Base-by-base conservation (phyloP, 208 protist genomes). In the Leishmania major region DNA sequence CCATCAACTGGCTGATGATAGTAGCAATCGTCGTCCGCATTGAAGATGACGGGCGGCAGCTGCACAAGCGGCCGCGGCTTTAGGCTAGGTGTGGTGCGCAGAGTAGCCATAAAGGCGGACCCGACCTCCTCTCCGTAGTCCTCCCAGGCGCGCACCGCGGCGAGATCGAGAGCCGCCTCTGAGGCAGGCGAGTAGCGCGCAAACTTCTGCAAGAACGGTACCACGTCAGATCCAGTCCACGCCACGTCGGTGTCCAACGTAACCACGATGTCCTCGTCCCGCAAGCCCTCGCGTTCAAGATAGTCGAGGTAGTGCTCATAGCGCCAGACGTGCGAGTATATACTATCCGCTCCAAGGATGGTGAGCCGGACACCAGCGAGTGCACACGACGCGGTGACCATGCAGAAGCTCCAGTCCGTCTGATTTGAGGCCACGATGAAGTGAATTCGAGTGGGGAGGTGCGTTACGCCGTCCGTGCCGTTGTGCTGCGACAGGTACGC, bases 111-210 rank as follows among this genome's bases (percentile, higher is more conserved):
- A 72, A 90, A 79, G 47, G 28, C 6, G 37, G 75, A 45, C 8
- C 49, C 83, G 6, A 66, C 62, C 49, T 79, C 40, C 59, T 84
- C 81, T 28, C 87, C 87, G 45, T 87, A 89, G 60, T 89, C 87
- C 60, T 89, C 87, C 87, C 87, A 89, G 40, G 84, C 84, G 28
- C 87, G 83, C 64, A 90, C 87, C 17, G 84, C 84, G 19, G 79
- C 83, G 11, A 87, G 80, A 71, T 87, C 85, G 3, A 90, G 79
- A 31, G 53, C 67, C 17, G 74, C 83, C 77, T 83, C 79, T 31
- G 69, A 49, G 45, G 80, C 40, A 31, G 87, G 78, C 28, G 83
- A 84, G 71, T 79, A 80, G 37, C 55, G 78, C 25, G 80, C 71
- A 64, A 88, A 90, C 72, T 86, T 83, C 43, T 77, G 80, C 72